A percentile compares a stretch with the other conserved stretches of the same genome.
Evolutionary conservation across 192 early-diverging fungal genomes (phyloP).

Genomic region (Umbelopsis isabellina): DNA sequence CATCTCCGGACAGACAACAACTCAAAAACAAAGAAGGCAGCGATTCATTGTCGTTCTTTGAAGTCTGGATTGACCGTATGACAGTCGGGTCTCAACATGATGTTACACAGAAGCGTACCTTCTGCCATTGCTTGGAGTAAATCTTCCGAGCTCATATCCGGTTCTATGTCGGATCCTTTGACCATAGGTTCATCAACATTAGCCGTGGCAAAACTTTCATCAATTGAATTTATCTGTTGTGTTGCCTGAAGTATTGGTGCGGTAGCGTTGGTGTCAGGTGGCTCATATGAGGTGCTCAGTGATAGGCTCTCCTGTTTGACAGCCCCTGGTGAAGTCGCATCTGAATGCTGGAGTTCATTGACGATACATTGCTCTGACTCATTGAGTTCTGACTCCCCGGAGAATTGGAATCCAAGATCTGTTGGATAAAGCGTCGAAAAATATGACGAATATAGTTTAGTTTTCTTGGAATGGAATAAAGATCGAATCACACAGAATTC

Average conservation of each 20-base stretch:
- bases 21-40: too few relatives aligned
- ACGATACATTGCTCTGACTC: constrained; percentile 4
- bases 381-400: constrained; percentile 22
- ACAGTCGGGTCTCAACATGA: not conserved
- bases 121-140: constrained; percentile 25
- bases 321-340: constrained; percentile 6
- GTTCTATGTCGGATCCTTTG: constrained; percentile 12
- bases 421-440: not conserved
- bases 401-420: constrained; percentile 46
- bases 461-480: not conserved
- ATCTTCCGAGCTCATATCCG: constrained; percentile 18
- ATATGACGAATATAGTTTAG: not conserved
- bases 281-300: not conserved
- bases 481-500: too few relatives aligned
- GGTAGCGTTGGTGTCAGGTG: not conserved
- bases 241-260: constrained; percentile 2
- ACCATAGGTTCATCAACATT: not conserved
- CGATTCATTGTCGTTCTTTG: not conserved
- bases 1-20: not conserved
- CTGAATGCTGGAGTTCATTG: constrained; percentile 32
- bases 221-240: not conserved
- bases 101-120: constrained; percentile 23
- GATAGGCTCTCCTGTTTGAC: constrained; percentile 14
- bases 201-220: constrained; percentile 10
- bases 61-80: too few relatives aligned